Percentiles rank a stretch among this genome's conserved stretches.
Evolutionary conservation across 352 stramenopile species (phyloP).

Genomic region (Peronospora belbahrii): DNA sequence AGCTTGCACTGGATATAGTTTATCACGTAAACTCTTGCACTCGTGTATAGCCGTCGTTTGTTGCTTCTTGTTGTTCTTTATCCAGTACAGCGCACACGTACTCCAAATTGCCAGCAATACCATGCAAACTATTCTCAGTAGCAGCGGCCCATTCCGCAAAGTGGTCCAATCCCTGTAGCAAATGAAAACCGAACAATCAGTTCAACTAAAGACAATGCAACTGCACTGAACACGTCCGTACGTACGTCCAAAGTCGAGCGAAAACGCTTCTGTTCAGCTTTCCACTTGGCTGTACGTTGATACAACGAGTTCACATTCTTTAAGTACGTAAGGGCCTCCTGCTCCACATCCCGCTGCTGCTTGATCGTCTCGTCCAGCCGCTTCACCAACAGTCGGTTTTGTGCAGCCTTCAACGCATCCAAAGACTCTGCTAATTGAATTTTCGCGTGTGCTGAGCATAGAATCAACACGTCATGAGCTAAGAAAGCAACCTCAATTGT

Average conservation of each 20-base stretch:
- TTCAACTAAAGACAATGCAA: background rate
- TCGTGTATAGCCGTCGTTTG: constrained; percentile 18
- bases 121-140: constrained; percentile 41
- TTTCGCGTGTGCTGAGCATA: constrained; percentile 12
- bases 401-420: constrained; percentile 29
- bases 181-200: background rate
- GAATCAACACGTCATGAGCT: background rate
- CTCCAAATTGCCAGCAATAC: constrained; percentile 56
- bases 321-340: constrained; percentile 46
- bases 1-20: too few relatives aligned
- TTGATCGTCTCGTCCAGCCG: constrained; percentile 44
- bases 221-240: constrained; percentile 15
- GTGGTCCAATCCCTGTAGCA: constrained; percentile 32
- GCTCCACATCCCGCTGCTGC: constrained; percentile 49
- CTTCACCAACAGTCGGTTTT: constrained; percentile 33
- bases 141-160: constrained; percentile 49
- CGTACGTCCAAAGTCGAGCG: constrained; percentile 33
- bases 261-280: constrained; percentile 57
- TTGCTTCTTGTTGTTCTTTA: constrained; percentile 28
- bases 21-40: constrained; percentile 19
- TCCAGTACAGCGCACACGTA: constrained; percentile 63
- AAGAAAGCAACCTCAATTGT: too few relatives aligned
- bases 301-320: constrained; percentile 48
- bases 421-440: constrained; percentile 31
- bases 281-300: constrained; percentile 49